Evolutionary conservation across 73 alveolate genomes (phyloP), one percentile per base, ranked within the genome.

Genomic region (Paramecium pentaurelia): DNA sequence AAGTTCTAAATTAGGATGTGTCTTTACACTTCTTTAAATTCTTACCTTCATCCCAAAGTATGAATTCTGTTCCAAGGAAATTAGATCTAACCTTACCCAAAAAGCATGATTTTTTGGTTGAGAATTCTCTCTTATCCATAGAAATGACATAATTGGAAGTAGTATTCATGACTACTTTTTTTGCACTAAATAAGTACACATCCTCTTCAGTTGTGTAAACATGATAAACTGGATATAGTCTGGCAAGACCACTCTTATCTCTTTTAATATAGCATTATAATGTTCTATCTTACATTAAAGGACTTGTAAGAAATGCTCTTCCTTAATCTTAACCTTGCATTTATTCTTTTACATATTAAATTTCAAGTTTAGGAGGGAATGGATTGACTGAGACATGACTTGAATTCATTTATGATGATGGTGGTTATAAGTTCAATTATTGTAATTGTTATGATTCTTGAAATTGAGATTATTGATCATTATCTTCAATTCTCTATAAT

Each of bases 11-110:
- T 28, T 83, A 89, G 11, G 88, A 95, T 14, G 89, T 88, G 34
- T 70, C 77, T 68, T 96, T 96, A 8, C 94, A 90, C 49, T 95
- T 96, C 92, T 96, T 96, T 5, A 98, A 98, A 60, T 96, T 96
- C 75, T 93, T 93, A 6, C 98, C 98, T n/a, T 92, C 77, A 88
- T 97, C 99, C 71, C 80, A 97, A 45, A 96, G 83, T 20, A 58
- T 71, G 77, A 97, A 97, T 90, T 97, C 99, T 8, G 99, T 97
- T 38, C 99, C 99, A 28, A 97, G 89, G 95, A 97, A 97, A 86
- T 97, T 97, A 5, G 97, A 93, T 75, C 98, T 92, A 34, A 97
- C 95, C 77, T 96, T 97, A 2, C 98, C 99, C 10, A 96, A 59
- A 70, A 90, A 97, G 1, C 93, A 94, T 28, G 86, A 93, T 25